phyloP scores from a whole-genome alignment of 208 protist genomes.

The Giardia muris region DNA sequence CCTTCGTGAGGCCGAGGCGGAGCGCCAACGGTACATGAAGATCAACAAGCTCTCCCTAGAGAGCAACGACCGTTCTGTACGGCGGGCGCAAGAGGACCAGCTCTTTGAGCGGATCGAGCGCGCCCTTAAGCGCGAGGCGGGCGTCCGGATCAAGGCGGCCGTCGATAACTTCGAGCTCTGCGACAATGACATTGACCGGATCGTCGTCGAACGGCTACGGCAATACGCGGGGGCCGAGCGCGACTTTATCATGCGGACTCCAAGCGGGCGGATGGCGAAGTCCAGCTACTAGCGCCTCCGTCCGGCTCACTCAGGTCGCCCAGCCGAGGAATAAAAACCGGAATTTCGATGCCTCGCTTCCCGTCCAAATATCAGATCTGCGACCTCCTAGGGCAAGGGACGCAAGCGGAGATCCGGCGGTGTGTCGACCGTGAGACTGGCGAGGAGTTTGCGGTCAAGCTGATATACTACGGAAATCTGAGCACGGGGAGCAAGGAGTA shows the following conservation, averaged over 20 bases:
- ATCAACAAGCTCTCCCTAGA: neutral
- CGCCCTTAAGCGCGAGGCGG: neutral
- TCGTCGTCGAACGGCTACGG: neutral
- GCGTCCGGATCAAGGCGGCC: neutral
- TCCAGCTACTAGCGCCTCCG: no score
- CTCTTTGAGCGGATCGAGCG: neutral
- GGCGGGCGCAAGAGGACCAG: neutral
- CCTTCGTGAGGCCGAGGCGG: neutral
- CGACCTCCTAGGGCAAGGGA: neutral
- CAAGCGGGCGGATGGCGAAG: no score
- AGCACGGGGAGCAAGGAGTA: neutral
- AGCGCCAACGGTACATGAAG: neutral
- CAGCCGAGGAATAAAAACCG: no score
- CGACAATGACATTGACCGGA: neutral
- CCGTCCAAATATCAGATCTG: neutral
- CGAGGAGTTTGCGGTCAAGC: neutral
- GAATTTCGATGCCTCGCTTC: no score
- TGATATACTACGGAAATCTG: neutral
- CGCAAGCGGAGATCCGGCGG: neutral
- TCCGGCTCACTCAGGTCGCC: no score
- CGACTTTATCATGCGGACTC: neutral
- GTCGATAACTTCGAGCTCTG: neutral
- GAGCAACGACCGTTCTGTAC: neutral
- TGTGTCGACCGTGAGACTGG: neutral
- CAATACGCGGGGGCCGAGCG: neutral